These are phyloP conservation scores for Dipodascopsis uninucleata DNA, from an alignment of 805 yeast species.

Conservation along the genomic window DNA sequence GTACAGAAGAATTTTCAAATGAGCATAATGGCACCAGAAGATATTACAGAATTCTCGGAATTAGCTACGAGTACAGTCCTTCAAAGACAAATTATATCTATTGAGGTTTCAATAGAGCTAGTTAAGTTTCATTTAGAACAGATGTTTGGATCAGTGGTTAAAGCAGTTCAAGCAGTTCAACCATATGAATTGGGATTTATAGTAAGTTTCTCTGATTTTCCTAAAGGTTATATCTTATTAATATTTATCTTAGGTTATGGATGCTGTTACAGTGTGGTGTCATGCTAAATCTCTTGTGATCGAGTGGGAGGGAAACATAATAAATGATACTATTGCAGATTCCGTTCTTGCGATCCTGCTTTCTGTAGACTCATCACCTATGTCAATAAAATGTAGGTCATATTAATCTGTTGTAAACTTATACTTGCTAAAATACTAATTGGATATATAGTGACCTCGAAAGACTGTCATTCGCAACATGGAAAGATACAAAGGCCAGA, in stretches of 20 bases:
- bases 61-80: conserved; percentile 78
- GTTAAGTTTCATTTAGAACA: conserved; percentile 87
- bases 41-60: conserved; percentile 83
- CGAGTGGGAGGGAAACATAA: conserved; percentile 86
- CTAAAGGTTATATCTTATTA: too few relatives aligned
- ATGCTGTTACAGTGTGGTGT: conserved; percentile 52
- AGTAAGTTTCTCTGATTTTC: too few relatives aligned
- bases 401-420: not conserved
- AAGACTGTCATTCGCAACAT: conserved; percentile 25
- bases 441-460: conserved; percentile 12
- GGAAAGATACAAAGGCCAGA: conserved; percentile 31
- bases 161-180: conserved; percentile 57
- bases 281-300: conserved; percentile 55
- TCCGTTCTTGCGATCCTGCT: conserved; percentile 84
- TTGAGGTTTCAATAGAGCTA: conserved; percentile 75
- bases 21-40: conserved; percentile 76
- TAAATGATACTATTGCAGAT: conserved; percentile 93
- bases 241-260: too few relatives aligned
- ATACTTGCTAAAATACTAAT: conserved; percentile 16
- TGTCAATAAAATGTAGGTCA: conserved; percentile 64
- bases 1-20: conserved; percentile 89
- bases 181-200: conserved; percentile 38
- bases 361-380: conserved; percentile 91
- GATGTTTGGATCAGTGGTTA: conserved; percentile 85
- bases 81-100: conserved; percentile 73